phyloP scores from a whole-genome alignment of 345 rosid species.

The Hirschfeldia incana region DNA sequence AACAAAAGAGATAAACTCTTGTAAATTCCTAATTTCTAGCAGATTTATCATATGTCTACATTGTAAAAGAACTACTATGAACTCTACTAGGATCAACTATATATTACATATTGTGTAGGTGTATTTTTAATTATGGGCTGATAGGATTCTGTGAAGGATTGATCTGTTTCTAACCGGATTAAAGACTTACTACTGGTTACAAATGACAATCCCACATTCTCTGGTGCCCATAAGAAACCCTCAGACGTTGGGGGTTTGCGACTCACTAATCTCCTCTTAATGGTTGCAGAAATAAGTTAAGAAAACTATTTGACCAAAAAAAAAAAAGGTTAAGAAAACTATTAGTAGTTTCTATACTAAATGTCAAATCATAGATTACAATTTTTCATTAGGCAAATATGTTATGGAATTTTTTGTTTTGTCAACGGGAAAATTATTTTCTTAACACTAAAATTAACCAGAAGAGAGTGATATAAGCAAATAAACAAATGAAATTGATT shows the following conservation, averaged over 20 bases:
- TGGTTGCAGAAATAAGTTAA: too few relatives aligned
- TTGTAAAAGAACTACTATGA: background rate
- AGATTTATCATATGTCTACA: background rate
- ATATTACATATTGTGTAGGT: background rate
- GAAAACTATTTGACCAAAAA: too few relatives aligned
- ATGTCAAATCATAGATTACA: too few relatives aligned
- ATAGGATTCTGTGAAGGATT: background rate
- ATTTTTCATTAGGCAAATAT: too few relatives aligned
- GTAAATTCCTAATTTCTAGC: background rate
- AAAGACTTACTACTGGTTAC: background rate
- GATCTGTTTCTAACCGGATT: background rate
- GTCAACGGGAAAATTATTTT: too few relatives aligned
- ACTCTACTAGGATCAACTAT: background rate
- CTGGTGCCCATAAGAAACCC: background rate
- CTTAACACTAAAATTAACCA: background rate
- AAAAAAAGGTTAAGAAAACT: too few relatives aligned
- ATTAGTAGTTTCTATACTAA: too few relatives aligned
- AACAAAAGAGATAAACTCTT: background rate
- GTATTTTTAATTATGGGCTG: background rate
- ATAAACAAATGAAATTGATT: background rate
- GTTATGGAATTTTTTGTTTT: too few relatives aligned
- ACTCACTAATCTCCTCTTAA: background rate
- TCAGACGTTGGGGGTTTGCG: background rate
- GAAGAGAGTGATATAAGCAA: background rate
- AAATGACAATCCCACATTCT: background rate